Percentiles rank a stretch among this genome's conserved stretches.
Conservation (phyloP, 805 yeast genomes). For the Metschnikowia amazonensis region DNA sequence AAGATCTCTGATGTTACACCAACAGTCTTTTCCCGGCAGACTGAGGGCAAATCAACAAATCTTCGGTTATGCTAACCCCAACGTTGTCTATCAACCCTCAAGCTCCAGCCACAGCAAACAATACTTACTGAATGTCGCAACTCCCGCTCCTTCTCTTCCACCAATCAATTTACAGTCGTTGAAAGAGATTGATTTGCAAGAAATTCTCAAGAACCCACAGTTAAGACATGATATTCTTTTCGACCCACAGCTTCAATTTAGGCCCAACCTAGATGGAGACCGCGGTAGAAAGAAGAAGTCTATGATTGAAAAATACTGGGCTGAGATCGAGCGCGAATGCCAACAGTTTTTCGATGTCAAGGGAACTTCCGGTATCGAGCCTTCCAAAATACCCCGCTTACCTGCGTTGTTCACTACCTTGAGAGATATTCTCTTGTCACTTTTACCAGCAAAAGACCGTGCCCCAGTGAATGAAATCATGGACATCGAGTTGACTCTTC, state of each 20-base stretch:
- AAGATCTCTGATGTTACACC: constrained; percentile 15
- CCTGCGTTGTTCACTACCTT: constrained; percentile 75
- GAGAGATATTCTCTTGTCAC: constrained; percentile 66
- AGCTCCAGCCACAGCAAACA: constrained; percentile 10
- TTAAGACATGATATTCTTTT: constrained; percentile 88
- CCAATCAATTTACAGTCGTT: constrained; percentile 80
- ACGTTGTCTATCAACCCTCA: constrained; percentile 6
- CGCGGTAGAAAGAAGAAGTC: constrained; percentile 75
- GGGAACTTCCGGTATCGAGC: constrained; percentile 13
- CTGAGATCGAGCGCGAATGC: constrained; percentile 67
- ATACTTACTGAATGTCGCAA: constrained; percentile 4
- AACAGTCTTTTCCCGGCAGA: constrained; percentile 11
- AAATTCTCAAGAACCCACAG: constrained; percentile 87
- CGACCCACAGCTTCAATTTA: constrained; percentile 86
- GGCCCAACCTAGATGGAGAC: constrained; percentile 90
- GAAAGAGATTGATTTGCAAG: constrained; percentile 82
- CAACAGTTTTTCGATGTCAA: constrained; percentile 32
- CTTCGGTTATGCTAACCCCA: constrained; percentile 16
- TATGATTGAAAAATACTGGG: constrained; percentile 81
- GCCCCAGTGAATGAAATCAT: constrained; percentile 62
- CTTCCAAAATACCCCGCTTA: constrained; percentile 40
- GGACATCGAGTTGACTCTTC: constrained; percentile 72
- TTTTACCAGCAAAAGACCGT: constrained; percentile 76
- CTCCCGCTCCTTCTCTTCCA: constrained; percentile 51
- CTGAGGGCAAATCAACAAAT: constrained; percentile 15